Evolutionary conservation across 306 rosid species (phyloP).

Genomic region (Malus sieversii): DNA sequence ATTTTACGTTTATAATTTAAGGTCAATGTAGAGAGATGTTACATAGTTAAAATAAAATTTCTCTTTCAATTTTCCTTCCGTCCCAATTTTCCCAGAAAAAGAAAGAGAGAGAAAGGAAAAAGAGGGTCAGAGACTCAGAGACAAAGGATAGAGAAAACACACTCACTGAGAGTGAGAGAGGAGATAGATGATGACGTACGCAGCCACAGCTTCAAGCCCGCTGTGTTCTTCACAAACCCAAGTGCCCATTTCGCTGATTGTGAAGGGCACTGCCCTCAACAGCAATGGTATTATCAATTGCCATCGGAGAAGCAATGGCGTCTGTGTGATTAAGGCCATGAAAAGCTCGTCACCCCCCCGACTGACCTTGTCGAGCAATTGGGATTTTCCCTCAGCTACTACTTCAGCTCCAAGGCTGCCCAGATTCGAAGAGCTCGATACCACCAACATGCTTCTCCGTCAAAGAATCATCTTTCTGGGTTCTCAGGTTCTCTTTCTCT

Average conservation of each 20-base stretch:
- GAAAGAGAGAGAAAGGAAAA: neutral
- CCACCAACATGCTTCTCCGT: conserved; percentile 86
- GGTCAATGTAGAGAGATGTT: too few species aligned
- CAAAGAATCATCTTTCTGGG: conserved; percentile 91
- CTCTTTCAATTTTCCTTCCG: too few species aligned
- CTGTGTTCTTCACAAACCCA: conserved; percentile 30
- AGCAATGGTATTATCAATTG: neutral
- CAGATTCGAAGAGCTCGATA: conserved; percentile 78
- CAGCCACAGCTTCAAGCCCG: conserved; percentile 42
- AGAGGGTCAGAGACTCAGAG: too few species aligned
- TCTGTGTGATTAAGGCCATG: conserved; percentile 28
- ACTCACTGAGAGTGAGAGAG: neutral
- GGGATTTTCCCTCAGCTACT: conserved; percentile 38
- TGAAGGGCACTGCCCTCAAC: neutral
- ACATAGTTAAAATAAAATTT: too few species aligned
- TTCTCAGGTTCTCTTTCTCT: conserved; percentile 53
- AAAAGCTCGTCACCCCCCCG: conserved; percentile 21
- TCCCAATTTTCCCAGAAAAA: too few species aligned
- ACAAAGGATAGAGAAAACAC: too few species aligned
- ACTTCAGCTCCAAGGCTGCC: conserved; percentile 50
- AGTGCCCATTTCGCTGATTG: conserved; percentile 19
- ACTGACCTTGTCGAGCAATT: conserved; percentile 53
- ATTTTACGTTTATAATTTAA: too few species aligned
- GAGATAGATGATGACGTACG: conserved; percentile 38
- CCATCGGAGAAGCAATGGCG: conserved; percentile 20